Base-by-base conservation (phyloP, 2,329 filamentous ascomycete species). In the Canariomyces notabilis region DNA sequence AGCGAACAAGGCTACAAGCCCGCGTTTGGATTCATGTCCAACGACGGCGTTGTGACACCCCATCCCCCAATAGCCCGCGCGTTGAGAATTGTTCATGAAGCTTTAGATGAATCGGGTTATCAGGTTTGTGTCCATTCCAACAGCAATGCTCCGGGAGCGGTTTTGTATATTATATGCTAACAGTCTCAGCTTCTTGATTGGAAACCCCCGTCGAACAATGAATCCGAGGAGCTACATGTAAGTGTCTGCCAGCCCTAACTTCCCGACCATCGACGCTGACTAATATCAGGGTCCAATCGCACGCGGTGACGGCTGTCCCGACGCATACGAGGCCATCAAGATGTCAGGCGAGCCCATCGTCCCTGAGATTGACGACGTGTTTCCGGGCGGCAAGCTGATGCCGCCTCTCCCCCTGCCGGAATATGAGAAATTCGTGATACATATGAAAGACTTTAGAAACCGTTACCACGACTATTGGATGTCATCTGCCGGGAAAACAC, bases 11-110 rank as follows among this genome's bases (percentile, higher is more conserved):
- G 35, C 20, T 18, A 15, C 6, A 44, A 38, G 11, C 41, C 41
- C 8, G 18, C 37, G n/a, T 42, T 49, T 31, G 46, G 42, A 12
- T 42, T 49, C 9, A 45, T 49, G 46, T 36, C 62, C 47, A 65
- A 72, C 8, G 77, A 85, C 55, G 73, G 72, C 0, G 47, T 66
- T 3, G 71, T 74, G 15, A 65, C 63, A 2, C 71, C 74, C 14
- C 75, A 79, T 31, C 81, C 80, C 4, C 80, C 81, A 3, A 69
- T 84, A 18, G 61, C 65, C 6, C 68, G 80, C 16, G 79, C 76
- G 0, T 54, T 83, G 14, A 63, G 69, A 3, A 72, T 75, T 5
- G 69, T 77, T 0, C 26, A 29, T 3, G 14, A 4, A 29, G 26
- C 26, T 11, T 9, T 29, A 9, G 26, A 29, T 11, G 26, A 29